These are phyloP conservation scores for Trypanosoma brucei DNA, from an alignment of 208 protist genomes.

Conservation along the genomic window DNA sequence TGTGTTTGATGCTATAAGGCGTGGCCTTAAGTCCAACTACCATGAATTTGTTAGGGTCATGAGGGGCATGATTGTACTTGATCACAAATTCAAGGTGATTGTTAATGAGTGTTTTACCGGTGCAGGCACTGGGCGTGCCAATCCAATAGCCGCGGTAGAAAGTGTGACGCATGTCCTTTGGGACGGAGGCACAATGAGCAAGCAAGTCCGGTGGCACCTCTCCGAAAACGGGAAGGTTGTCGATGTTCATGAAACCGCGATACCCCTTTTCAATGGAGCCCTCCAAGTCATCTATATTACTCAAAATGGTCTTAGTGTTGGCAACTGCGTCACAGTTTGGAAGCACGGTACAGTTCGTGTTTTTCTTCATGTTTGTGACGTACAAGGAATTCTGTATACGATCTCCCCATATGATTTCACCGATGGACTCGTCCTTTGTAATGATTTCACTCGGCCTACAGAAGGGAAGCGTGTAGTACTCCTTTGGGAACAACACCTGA, in stretches of 20 bases:
- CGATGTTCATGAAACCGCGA: conserved; percentile 80
- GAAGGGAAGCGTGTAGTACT: conserved; percentile 72
- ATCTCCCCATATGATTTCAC: conserved; percentile 83
- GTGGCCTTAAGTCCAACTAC: conserved; percentile 65
- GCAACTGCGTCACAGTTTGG: conserved; percentile 31
- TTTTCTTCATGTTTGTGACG: conserved; percentile 40
- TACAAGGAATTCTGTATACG: conserved; percentile 71
- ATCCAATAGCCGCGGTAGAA: conserved; percentile 70
- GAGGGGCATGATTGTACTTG: conserved; percentile 49
- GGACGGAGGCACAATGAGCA: conserved; percentile 10
- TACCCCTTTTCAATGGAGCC: conserved; percentile 68
- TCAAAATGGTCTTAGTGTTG: conserved; percentile 30
- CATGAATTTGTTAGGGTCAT: conserved; percentile 36
- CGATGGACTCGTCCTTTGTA: conserved; percentile 43
- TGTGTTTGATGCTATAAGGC: conserved; percentile 40
- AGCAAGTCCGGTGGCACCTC: not conserved
- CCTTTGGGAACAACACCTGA: conserved; percentile 52
- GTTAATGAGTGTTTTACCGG: conserved; percentile 45
- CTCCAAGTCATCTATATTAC: conserved; percentile 26
- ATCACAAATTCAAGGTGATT: conserved; percentile 81
- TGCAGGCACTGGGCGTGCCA: conserved; percentile 44
- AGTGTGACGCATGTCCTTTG: conserved; percentile 23
- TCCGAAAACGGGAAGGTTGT: conserved; percentile 71
- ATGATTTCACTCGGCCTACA: conserved; percentile 34
- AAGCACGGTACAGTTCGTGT: conserved; percentile 36